Percentiles rank a stretch among this genome's conserved stretches.
Conservation (phyloP, 805 yeast species). For the Diddensiella santjacobensis region DNA sequence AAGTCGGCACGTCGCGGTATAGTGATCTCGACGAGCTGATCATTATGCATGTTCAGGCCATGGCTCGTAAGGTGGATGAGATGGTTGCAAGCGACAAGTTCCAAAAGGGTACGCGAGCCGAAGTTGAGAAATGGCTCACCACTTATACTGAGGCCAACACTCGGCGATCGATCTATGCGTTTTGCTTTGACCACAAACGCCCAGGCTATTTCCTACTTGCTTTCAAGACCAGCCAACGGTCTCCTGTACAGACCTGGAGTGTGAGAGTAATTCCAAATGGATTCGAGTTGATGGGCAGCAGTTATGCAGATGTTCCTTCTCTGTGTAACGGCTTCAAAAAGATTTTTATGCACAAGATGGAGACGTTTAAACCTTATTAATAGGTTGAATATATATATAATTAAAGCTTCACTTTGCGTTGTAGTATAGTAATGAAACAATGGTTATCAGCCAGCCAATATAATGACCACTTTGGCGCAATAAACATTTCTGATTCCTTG, state of each 20-base stretch:
- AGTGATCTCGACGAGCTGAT: constrained; percentile 91
- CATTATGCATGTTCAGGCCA: constrained; percentile 78
- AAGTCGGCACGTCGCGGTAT: constrained; percentile 67
- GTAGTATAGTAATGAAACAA: too few species aligned
- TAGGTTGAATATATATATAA: neutral
- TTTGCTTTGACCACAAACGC: constrained; percentile 80
- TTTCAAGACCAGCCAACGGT: constrained; percentile 62
- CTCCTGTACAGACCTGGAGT: constrained; percentile 71
- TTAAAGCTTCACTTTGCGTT: neutral
- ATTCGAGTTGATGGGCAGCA: constrained; percentile 69
- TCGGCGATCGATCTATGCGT: constrained; percentile 82
- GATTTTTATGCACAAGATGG: constrained; percentile 24
- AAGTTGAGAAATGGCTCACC: constrained; percentile 81
- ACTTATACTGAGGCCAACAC: constrained; percentile 90
- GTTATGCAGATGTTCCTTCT: constrained; percentile 83
- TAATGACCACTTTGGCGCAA: too few species aligned
- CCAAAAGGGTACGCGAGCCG: constrained; percentile 71
- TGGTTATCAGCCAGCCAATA: too few species aligned
- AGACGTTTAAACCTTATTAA: constrained; percentile 2
- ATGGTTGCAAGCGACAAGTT: constrained; percentile 86
- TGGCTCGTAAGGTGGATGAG: constrained; percentile 77
- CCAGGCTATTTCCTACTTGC: constrained; percentile 93
- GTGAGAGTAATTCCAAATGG: constrained; percentile 90
- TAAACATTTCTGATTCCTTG: too few species aligned
- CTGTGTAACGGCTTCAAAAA: constrained; percentile 95